Evolutionary conservation across 108 stramenopile genomes (phyloP).

Genomic region (Discostella pseudostelligera): DNA sequence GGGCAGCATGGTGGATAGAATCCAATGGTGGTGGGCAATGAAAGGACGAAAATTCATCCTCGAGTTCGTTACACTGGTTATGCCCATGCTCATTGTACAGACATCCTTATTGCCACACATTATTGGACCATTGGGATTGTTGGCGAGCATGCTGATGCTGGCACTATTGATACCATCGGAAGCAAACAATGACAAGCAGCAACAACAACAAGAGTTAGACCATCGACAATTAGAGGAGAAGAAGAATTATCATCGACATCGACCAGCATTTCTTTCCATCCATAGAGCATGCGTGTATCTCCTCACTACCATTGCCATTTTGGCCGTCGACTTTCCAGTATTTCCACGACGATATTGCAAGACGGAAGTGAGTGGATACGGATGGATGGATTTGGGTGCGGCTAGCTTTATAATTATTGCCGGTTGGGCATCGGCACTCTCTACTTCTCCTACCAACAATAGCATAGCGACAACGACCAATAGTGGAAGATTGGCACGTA

Average conservation of each 20-base stretch:
- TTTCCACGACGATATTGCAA: slow-evolving; percentile 95
- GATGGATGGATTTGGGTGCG: slow-evolving; percentile 96
- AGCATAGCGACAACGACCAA: background rate
- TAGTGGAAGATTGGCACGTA: background rate
- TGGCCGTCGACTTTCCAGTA: slow-evolving; percentile 90
- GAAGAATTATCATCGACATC: slow-evolving; percentile 6
- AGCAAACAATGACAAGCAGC: background rate
- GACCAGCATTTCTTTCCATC: slow-evolving; percentile 57
- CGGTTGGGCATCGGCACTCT: slow-evolving; percentile 56
- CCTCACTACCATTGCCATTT: slow-evolving; percentile 87
- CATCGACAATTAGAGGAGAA: background rate
- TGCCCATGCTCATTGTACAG: slow-evolving; percentile 62
- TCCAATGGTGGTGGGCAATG: too few relatives aligned
- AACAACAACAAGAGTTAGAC: slow-evolving; percentile 7
- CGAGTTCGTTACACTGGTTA: slow-evolving; percentile 44
- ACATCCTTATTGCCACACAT: slow-evolving; percentile 66
- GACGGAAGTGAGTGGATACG: slow-evolving; percentile 87
- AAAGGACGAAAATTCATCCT: slow-evolving; percentile 1
- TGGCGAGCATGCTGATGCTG: slow-evolving; percentile 26
- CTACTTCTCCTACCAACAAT: background rate
- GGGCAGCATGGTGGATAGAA: too few relatives aligned
- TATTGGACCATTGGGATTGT: slow-evolving; percentile 50
- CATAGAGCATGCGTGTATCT: slow-evolving; percentile 70
- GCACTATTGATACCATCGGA: slow-evolving; percentile 6
- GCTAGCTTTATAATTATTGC: slow-evolving; percentile 86